Evolutionary conservation across 1,139 yeast species (phyloP).

Genomic region (Sporopachydermia cereana): DNA sequence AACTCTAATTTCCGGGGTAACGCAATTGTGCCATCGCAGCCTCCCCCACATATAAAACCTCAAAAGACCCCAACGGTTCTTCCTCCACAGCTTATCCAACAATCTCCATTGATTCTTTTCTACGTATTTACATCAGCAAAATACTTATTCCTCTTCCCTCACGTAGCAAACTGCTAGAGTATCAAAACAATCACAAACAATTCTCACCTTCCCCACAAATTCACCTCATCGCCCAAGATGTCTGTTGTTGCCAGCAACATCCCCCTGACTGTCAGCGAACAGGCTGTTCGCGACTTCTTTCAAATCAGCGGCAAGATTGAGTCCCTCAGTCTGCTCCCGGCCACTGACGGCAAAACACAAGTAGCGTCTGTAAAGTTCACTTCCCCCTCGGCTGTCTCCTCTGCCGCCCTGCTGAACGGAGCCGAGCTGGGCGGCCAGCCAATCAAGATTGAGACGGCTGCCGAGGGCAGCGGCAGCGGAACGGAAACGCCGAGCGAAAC

Average conservation of each 20-base stretch:
- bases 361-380: slow-evolving; percentile 42
- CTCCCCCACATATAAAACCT: no score
- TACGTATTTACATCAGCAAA: no score
- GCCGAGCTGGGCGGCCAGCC: slow-evolving; percentile 57
- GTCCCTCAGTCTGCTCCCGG: slow-evolving; percentile 23
- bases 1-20: no score
- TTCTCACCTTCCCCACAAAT: no score
- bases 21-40: no score
- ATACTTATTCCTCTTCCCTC: no score
- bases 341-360: slow-evolving; percentile 24
- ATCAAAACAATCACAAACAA: no score
- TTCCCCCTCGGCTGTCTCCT: slow-evolving; percentile 50
- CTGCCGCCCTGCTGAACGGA: slow-evolving; percentile 64
- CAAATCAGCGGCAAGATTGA: slow-evolving; percentile 66
- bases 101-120: no score
- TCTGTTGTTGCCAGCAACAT: slow-evolving; percentile 48
- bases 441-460: slow-evolving; percentile 26
- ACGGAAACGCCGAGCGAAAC: slow-evolving; percentile 10
- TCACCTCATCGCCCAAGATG: no score
- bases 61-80: no score
- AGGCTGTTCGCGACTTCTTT: slow-evolving; percentile 56
- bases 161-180: no score
- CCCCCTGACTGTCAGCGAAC: slow-evolving; percentile 40
- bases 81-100: no score
- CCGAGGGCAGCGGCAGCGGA: slow-evolving; percentile 14